Conservation (phyloP, 2,329 filamentous ascomycete species). For the Pezicula radicicola region DNA sequence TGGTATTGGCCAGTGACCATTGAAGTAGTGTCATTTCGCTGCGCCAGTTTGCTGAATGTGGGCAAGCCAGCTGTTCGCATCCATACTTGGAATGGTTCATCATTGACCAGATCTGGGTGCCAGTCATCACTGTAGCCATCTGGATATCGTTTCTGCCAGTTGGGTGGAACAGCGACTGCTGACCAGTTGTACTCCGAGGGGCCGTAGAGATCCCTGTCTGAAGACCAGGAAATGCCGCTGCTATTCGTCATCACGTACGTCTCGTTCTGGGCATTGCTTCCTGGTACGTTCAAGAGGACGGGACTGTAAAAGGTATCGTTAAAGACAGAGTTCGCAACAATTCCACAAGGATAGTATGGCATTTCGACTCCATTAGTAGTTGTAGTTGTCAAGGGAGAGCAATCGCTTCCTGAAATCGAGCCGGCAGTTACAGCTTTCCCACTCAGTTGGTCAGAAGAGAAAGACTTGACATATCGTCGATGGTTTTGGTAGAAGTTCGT, state of each 20-base stretch:
- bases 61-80: conserved; percentile 96
- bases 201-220: conserved; percentile 78
- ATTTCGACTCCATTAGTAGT: conserved; percentile 46
- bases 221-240: conserved; percentile 77
- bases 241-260: conserved; percentile 72
- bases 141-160: conserved; percentile 74
- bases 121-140: conserved; percentile 63
- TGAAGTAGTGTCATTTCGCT: conserved; percentile 69
- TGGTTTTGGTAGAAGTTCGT: conserved; percentile 99
- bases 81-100: conserved; percentile 94
- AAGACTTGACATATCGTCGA: conserved; percentile 88
- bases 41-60: conserved; percentile 89
- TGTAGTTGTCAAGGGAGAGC: conserved; percentile 66
- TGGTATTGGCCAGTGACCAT: conserved; percentile 74
- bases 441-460: conserved; percentile 79
- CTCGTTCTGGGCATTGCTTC: conserved; percentile 36
- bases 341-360: conserved; percentile 89
- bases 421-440: conserved; percentile 60
- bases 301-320: conserved; percentile 84
- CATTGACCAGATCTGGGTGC: conserved; percentile 65
- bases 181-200: conserved; percentile 60
- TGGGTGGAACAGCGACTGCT: conserved; percentile 77
- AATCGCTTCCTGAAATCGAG: conserved; percentile 66
- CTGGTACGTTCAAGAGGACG: conserved; percentile 50
- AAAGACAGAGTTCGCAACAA: conserved; percentile 96